Base-by-base conservation (phyloP, 805 yeast species). In the Zygosaccharomyces kombuchaensis region DNA sequence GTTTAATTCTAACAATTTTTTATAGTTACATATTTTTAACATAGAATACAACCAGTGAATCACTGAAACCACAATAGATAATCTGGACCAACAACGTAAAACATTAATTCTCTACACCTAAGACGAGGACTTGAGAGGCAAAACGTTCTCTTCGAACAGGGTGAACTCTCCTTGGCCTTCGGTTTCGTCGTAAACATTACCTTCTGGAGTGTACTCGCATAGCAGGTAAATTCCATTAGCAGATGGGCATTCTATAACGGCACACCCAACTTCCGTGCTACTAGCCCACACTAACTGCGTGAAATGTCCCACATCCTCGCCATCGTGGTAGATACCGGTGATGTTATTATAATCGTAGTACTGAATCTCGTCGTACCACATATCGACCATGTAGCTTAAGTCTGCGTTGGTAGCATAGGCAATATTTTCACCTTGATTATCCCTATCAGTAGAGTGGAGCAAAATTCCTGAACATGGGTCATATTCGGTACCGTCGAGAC, bases 211-310 rank as follows among this genome's bases (percentile, higher is more conserved):
- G 66, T 85, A 85, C 60, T 82, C 84, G 72, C 93, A 85, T 47
- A 84, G 79, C 50, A 85, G 68, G 65, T 82, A 84, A 51, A 78
- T 78, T 48, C 77, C 64, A 30, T 53, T 42, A 10, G 51, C 48
- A n/a, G 53, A 53, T 22, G 54, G 48, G 46, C 62, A 55, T 25
- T 49, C 50, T 9, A 51, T 36, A 32, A 51, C 56, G 31, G 80
- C 87, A 72, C 95, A 85, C 40, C 93, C 95, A 14, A 85, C 65
- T 53, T 76, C 66, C 7, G 77, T 66, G 34, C 84, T 68, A 6
- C 72, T 56, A 51, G 76, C 76, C 95, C 95, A 85, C 21, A 85
- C 76, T 27, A 84, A 59, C 66, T 85, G 91, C 12, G 91, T 84
- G 70, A 85, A 85, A 62, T 85, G 95, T 45, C 87, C 87, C 13